phyloP scores from a whole-genome alignment of 1,284 basidiomycete genomes.

The Apiotrichum brassicae region DNA sequence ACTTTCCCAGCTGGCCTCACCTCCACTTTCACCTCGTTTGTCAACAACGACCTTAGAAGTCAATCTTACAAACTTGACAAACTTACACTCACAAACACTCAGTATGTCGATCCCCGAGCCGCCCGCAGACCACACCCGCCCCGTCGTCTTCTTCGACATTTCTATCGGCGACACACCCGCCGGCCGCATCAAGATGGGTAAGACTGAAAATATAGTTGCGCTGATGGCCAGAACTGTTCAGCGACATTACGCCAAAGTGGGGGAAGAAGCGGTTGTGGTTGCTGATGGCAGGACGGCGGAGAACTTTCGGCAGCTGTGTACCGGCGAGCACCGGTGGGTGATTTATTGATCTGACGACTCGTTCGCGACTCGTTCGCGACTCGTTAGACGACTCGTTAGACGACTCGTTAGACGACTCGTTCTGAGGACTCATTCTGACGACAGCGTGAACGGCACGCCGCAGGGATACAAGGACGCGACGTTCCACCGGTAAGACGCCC shows the following conservation, averaged over 20 bases:
- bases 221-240: conserved; percentile 33
- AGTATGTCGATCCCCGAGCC: conserved; percentile 36
- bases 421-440: conserved; percentile 4
- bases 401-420: no score
- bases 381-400: no score
- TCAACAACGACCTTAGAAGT: no score
- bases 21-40: no score
- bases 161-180: conserved; percentile 91
- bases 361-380: no score
- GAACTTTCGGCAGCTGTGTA: conserved; percentile 95
- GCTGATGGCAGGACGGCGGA: conserved; percentile 68
- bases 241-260: conserved; percentile 44
- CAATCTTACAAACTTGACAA: no score
- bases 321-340: conserved; percentile 81
- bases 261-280: background rate
- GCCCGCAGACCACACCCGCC: conserved; percentile 52
- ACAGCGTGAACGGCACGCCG: conserved; percentile 72
- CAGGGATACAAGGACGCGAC: conserved; percentile 83
- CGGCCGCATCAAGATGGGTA: conserved; percentile 85
- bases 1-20: no score
- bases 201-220: no score
- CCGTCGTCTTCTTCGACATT: conserved; percentile 94
- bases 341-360: no score
- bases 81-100: background rate
- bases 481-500: conserved; percentile 87